Evolutionary conservation across 345 rosid genomes (phyloP), one percentile per base, ranked within the genome.

Genomic region (Syzygium aromaticum): DNA sequence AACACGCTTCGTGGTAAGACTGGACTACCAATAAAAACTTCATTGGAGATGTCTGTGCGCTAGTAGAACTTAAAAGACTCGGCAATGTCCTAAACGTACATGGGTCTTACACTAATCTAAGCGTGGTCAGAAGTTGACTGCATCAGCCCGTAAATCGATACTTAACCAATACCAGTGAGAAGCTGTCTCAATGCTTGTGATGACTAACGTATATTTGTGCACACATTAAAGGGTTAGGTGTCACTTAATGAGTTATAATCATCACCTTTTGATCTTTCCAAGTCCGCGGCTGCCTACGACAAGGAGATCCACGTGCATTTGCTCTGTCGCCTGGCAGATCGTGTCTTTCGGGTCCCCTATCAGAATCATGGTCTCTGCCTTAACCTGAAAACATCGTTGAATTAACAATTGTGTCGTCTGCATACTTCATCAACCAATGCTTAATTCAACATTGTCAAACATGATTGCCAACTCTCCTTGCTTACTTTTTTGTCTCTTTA

Each of bases 321-420:
- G 90, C 89, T 96, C 98, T 5, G 93, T 92, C 7, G 94, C 94
- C 88, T 93, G 93, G 86, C 98, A 97, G 13, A 95, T 92, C 95
- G 89, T 92, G 77, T 97, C 96, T 87, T 96, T 96, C 3, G 99
- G 91, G 84, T 96, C 97, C 51, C 99, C 98, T 49, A 91, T 93
- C 43, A 94, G 80, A 43, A 93, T 53, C 90, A 91, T 77, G 17
- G 94, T 94, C 86, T 94, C 94, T 46, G 95, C 94, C 89, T 94
- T 93, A 51, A 95, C 89, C 98, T 95, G 86, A 80, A 57, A 14
- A 64, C 40, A 57, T 27, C 56, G 16, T 17, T n/a, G 30, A 25
- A 15, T 51, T 59, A 6, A 40, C 27, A 19, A 64, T 61, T 49
- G 14, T 21, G 38, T 15, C 14, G 64, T 17, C 25, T 27, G 4